Evolutionary conservation across 2,329 filamentous ascomycete genomes (phyloP).

Genomic region (Bipolaris oryzae): DNA sequence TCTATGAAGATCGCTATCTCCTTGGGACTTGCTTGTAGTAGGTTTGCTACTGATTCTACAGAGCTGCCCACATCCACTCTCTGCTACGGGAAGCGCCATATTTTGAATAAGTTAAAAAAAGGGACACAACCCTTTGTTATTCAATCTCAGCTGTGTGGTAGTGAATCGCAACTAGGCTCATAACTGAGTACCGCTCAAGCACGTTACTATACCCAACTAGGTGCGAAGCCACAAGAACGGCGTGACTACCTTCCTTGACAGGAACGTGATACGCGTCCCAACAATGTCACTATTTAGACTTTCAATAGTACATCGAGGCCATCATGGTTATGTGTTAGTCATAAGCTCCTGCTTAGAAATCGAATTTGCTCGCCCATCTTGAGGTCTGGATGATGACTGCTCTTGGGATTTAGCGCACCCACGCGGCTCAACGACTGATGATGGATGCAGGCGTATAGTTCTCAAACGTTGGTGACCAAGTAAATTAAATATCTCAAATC

Average conservation of each 20-base stretch:
- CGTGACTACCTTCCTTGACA: neutral
- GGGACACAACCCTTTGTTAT: neutral
- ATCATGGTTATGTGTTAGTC: neutral
- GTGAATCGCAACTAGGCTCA: neutral
- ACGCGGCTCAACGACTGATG: constrained; percentile 51
- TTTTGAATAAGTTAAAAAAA: neutral
- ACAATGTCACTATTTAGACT: neutral
- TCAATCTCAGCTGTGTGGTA: neutral
- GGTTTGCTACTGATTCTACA: constrained; percentile 4
- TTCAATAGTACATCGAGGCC: neutral
- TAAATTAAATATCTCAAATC: constrained; percentile 46
- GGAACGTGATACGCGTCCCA: neutral
- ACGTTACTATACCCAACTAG: neutral
- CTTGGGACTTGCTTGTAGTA: constrained; percentile 9
- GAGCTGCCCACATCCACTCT: too few species aligned
- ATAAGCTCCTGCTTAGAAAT: neutral
- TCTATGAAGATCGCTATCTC: neutral
- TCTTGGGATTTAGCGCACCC: constrained; percentile 11
- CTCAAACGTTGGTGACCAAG: constrained; percentile 38
- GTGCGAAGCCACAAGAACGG: neutral
- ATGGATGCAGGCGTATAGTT: constrained; percentile 42
- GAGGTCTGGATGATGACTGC: too few species aligned
- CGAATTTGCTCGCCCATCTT: neutral
- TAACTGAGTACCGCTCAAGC: neutral
- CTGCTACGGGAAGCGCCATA: neutral